A percentile compares a stretch with the other conserved stretches of the same genome.
Conservation (phyloP, 164 flowering plant species). For the Magnolia officinalis region DNA sequence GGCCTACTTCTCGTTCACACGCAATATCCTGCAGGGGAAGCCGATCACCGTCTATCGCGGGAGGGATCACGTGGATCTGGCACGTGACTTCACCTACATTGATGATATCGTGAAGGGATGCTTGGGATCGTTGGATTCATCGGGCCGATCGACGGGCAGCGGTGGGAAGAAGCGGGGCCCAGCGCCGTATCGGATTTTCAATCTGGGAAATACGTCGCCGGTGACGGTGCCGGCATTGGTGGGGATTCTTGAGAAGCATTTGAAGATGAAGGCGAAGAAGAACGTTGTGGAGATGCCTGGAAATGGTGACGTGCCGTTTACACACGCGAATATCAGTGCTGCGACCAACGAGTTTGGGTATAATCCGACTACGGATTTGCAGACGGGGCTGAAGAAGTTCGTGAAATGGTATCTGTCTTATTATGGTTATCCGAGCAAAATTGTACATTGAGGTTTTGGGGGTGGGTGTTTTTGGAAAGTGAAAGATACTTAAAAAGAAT, state of each 20-base stretch:
- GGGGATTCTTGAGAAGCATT: slow-evolving; percentile 13
- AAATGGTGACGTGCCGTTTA: slow-evolving; percentile 22
- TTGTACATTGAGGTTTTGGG: background rate
- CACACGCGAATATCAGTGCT: slow-evolving; percentile 17
- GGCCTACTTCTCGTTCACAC: slow-evolving; percentile 23
- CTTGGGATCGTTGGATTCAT: slow-evolving; percentile 16
- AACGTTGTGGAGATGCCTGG: slow-evolving; percentile 21
- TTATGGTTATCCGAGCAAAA: slow-evolving; percentile 12
- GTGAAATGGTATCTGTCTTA: slow-evolving; percentile 18
- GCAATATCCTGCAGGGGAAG: slow-evolving; percentile 22
- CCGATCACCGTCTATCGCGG: slow-evolving; percentile 21
- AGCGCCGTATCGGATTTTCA: slow-evolving; percentile 20
- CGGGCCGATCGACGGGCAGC: slow-evolving; percentile 18
- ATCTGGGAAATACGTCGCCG: slow-evolving; percentile 23
- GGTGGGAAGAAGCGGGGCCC: slow-evolving; percentile 23
- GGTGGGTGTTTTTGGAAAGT: background rate
- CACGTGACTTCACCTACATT: slow-evolving; percentile 21
- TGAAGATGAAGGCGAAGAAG: slow-evolving; percentile 24
- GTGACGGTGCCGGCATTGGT: slow-evolving; percentile 21
- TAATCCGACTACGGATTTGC: slow-evolving; percentile 21
- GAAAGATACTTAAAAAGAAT: no score
- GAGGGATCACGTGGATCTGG: slow-evolving; percentile 12
- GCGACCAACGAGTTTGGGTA: slow-evolving; percentile 19
- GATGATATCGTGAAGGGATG: slow-evolving; percentile 24
- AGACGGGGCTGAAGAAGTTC: slow-evolving; percentile 22